Evolutionary conservation across 768 basidiomycete genomes (phyloP).

Genomic region (Leccinum truebloodii): DNA sequence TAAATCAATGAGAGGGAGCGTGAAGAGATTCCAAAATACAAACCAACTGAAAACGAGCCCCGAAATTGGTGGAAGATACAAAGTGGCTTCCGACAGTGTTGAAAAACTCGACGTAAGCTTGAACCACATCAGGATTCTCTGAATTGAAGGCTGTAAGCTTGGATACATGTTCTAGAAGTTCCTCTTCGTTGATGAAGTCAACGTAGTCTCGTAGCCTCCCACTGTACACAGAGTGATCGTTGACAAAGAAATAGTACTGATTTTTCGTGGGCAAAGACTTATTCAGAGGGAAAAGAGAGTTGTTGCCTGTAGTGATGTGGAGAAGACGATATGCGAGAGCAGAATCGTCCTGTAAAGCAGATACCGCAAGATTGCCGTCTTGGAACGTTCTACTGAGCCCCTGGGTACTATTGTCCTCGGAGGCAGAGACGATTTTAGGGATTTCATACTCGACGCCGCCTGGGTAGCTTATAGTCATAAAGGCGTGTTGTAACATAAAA

Average conservation of each 20-base stretch:
- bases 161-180: constrained; percentile 4
- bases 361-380: constrained; percentile 1
- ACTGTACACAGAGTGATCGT: constrained; percentile 1
- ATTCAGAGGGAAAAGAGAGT: constrained; percentile 7
- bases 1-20: background rate
- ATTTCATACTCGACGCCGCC: constrained; percentile 7
- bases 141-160: constrained; percentile 4
- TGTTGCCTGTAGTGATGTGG: constrained; percentile 1
- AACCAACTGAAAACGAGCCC: constrained; percentile 9
- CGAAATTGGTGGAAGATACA: constrained; percentile 1
- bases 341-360: background rate
- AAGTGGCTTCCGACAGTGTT: constrained; percentile 9
- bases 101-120: constrained; percentile 8
- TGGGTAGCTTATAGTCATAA: background rate
- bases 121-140: constrained; percentile 1
- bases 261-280: constrained; percentile 5
- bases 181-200: constrained; percentile 10
- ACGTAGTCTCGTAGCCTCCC: constrained; percentile 3
- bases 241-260: constrained; percentile 9
- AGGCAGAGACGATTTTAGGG: constrained; percentile 3
- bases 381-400: background rate
- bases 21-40: background rate
- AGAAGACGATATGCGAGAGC: constrained; percentile 9
- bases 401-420: background rate
- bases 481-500: background rate